Conservation (phyloP, 1,284 basidiomycete genomes). For the Leucoagaricus sp. region DNA sequence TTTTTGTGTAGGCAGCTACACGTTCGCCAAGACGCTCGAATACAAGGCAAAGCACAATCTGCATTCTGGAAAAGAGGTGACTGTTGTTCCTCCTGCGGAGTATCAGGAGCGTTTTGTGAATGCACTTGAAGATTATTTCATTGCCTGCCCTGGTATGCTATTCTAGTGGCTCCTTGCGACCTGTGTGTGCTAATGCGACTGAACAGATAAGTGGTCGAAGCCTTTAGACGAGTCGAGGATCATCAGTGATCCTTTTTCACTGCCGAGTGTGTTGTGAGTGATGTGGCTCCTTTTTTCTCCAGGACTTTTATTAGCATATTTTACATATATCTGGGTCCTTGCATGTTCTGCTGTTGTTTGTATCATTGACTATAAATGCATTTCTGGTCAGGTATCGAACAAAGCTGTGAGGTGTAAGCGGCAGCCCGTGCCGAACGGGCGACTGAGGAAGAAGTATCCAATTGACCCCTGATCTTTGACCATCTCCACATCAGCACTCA, state of each 20-base stretch:
- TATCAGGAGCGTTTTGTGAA: conserved; percentile 71
- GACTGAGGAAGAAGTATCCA: too few species aligned
- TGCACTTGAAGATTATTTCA: conserved; percentile 68
- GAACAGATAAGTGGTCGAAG: conserved; percentile 50
- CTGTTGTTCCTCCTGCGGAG: conserved; percentile 69
- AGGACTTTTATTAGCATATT: too few species aligned
- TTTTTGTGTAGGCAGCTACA: conserved; percentile 59
- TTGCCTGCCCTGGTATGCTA: conserved; percentile 65
- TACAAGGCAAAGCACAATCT: conserved; percentile 77
- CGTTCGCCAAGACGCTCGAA: conserved; percentile 76
- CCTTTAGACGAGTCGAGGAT: conserved; percentile 38
- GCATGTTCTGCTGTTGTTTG: too few species aligned
- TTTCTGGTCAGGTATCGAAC: too few species aligned
- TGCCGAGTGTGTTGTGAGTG: conserved; percentile 39
- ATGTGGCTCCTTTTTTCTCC: neutral
- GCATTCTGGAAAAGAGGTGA: conserved; percentile 65
- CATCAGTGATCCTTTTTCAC: conserved; percentile 34
- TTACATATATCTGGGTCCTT: too few species aligned
- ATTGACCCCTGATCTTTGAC: too few species aligned
- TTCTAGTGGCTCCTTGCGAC: neutral
- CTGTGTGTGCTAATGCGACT: neutral
- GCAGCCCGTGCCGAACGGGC: too few species aligned
- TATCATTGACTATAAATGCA: too few species aligned
- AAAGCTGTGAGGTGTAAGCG: too few species aligned
- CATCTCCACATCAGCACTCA: too few species aligned